Base-by-base conservation (phyloP, 2,329 filamentous ascomycete species). In the Ceratocystis harringtonii region DNA sequence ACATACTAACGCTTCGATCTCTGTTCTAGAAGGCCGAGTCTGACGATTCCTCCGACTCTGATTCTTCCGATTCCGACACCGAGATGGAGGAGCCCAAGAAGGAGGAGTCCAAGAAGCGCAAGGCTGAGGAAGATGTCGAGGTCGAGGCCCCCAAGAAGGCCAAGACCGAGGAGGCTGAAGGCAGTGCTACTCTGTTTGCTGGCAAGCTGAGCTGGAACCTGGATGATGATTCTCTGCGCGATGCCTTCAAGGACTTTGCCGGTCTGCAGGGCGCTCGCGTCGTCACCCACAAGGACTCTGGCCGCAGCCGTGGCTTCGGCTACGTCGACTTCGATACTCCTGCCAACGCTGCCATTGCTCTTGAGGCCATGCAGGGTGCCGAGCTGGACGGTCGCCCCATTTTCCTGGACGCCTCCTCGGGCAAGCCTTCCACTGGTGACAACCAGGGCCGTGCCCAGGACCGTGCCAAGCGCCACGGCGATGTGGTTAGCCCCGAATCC, bases 201-300 rank as follows among this genome's bases (percentile, higher is more conserved):
- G 92, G 92, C 71, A 92, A 90, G 80, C 81, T 96, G 69, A 90
- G 89, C 77, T 96, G 91, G 91, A 89, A 86, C 73, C 80, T 96
- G 64, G 89, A 95, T 71, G 92, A 96, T 76, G 85, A 91, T 69
- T 84, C 84, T 78, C 85, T 96, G 69, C 81, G 83, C 70, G 82
- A 87, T 71, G 88, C 92, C 75, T 96, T 96, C 78, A 84, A 91
- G 79, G 78, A 83, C 69, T 92, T 87, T 72, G 87, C 86, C 69
- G 87, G 87, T 72, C 80, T 95, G 66, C 78, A 79, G 70, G 82
- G 84, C 71, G 87, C 86, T 69, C 87, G 90, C 71, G 85, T 96
- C 73, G 89, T 96, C 75, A 92, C 85, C 71, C 90, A 95, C 78
- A 87, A 87, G 75, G 84, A 86, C 65, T 83, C 81, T 72, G 89